These are phyloP conservation scores for Floccularia luteovirens DNA, from an alignment of 768 basidiomycete genomes.

Conservation along the genomic window DNA sequence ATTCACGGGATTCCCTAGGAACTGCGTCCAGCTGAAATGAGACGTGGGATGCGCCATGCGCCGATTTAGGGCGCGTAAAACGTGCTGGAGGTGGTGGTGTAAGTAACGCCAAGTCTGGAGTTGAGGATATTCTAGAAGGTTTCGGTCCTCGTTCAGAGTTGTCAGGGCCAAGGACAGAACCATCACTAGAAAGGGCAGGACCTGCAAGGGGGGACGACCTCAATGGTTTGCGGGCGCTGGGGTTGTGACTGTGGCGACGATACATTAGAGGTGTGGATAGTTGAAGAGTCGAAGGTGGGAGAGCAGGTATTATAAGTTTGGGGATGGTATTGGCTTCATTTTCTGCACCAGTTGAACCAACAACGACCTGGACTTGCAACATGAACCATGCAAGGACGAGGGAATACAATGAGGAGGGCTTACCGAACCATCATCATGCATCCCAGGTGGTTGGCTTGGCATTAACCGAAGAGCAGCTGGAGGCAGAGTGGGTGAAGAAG, in stretches of 20 bases:
- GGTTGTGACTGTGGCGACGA: constrained; percentile 9
- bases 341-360: not conserved
- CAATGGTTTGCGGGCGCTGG: constrained; percentile 18
- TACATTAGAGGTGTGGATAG: constrained; percentile 4
- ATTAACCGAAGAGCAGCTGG: too few relatives aligned
- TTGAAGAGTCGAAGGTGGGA: constrained; percentile 6
- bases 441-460: not conserved
- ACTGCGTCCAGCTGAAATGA: not conserved
- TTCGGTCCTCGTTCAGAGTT: constrained; percentile 2
- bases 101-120: constrained; percentile 11
- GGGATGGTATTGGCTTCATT: not conserved
- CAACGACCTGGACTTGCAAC: not conserved
- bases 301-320: not conserved
- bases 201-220: constrained; percentile 37
- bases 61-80: constrained; percentile 3
- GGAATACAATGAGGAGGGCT: not conserved
- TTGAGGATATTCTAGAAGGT: constrained; percentile 7
- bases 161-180: constrained; percentile 3
- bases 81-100: not conserved
- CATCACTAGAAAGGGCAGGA: constrained; percentile 21
- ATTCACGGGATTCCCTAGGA: not conserved
- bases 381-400: not conserved
- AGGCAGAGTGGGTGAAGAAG: not conserved
- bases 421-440: not conserved
- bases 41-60: not conserved